Base-by-base conservation (phyloP, 495 filamentous ascomycete species). In the Pseudoneurospora amorphoporcata region DNA sequence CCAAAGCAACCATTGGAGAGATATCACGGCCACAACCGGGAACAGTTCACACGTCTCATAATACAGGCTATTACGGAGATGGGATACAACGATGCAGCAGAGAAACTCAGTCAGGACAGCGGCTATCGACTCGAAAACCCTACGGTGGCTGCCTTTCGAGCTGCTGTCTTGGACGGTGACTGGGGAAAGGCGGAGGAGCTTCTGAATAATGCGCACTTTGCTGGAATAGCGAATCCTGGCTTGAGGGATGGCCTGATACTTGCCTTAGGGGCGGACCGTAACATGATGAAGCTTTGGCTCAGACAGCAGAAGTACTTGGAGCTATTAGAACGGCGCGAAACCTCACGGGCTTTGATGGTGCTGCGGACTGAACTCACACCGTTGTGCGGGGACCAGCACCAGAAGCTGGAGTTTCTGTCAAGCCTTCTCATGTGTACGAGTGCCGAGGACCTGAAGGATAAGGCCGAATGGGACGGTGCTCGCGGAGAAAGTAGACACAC, bases 221-320 rank as follows among this genome's bases (percentile, higher is more conserved):
- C 81, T 35, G 81, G 85, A 43, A 65, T 17, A 16, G 29, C 29
- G 3, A 23, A 65, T 35, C 14, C 53, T 35, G 29, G 29, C 5
- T 8, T 65, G 12, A 65, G 53, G 29, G 85, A 89, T 71, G 86
- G 84, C 39, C 76, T 88, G 42, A 81, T 84, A 8, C 77, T 88
- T 12, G 81, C 81, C n/a, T 75, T 82, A 14, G 84, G 83, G 41
- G 81, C 82, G 41, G 82, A 86, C 69, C 79, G 79, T 37, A 81
- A 83, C 73, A 73, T 81, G 32, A 85, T 87, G 83, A 79, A 79
- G 45, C 96, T 99, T 81, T 89, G 89, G 82, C 83, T 98, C 72
- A 86, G 95, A 75, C 90, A 95, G 78, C 95, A 99, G 78, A 99
- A 98, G 81, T 99, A 94, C 80, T 84, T 99, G 39, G 95, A 99